Conservation (phyloP, 148 eudicot genomes). For the Talinum fruticosum region DNA sequence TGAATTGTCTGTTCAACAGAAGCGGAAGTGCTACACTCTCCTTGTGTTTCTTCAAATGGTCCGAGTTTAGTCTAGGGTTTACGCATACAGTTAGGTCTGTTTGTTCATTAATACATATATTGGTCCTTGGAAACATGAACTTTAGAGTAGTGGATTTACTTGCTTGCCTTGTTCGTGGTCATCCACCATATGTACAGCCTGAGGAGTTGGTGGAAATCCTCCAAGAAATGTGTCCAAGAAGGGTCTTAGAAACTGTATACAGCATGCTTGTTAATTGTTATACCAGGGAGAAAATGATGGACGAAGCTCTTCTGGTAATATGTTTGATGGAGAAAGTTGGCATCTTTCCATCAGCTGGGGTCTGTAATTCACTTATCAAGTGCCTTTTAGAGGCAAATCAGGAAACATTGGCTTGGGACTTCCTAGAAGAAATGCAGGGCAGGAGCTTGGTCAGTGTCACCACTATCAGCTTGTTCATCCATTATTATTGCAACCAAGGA, state of each 20-base stretch:
- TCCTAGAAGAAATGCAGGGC: constrained; percentile 39
- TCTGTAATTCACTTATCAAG: constrained; percentile 40
- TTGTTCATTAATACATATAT: constrained; percentile 40
- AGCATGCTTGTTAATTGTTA: constrained; percentile 53
- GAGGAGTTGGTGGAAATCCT: constrained; percentile 26
- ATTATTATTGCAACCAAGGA: constrained; percentile 36
- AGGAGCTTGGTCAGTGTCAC: constrained; percentile 29
- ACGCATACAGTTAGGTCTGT: constrained; percentile 32
- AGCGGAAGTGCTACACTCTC: constrained; percentile 40
- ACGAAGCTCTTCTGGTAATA: constrained; percentile 28
- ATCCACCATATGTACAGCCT: constrained; percentile 23
- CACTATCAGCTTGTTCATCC: constrained; percentile 40
- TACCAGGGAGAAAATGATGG: constrained; percentile 21
- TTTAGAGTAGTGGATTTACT: constrained; percentile 36
- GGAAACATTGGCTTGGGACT: constrained; percentile 45
- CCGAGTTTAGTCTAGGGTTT: constrained; percentile 27
- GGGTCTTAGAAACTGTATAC: constrained; percentile 32
- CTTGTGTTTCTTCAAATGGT: constrained; percentile 41
- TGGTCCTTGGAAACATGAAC: constrained; percentile 47
- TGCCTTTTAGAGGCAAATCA: constrained; percentile 29
- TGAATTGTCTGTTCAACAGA: constrained; percentile 32
- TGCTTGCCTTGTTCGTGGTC: constrained; percentile 26
- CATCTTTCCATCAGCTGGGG: constrained; percentile 37
- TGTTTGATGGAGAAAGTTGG: constrained; percentile 34
- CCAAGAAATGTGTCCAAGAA: constrained; percentile 26